Conservation (phyloP, 495 filamentous ascomycete genomes). For the Talaromyces liani region DNA sequence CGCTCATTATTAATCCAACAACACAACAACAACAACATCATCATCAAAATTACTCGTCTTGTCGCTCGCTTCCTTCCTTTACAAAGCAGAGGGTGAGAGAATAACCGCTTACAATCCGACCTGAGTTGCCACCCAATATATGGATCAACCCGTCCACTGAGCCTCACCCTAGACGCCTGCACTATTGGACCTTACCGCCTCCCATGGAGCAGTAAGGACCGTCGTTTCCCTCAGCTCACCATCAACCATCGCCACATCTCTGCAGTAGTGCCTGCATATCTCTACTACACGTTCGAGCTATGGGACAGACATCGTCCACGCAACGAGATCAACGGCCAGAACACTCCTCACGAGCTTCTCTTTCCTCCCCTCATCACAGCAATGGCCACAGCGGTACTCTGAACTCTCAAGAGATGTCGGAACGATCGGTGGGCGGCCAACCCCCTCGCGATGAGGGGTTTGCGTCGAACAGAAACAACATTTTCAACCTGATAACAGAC, state of each 20-base stretch:
- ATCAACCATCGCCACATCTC: constrained; percentile 2
- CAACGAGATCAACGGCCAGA: constrained; percentile 30
- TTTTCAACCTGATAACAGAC: constrained; percentile 10
- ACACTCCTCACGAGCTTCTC: constrained; percentile 15
- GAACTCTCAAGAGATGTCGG: constrained; percentile 26
- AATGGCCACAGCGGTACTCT: constrained; percentile 29
- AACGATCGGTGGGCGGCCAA: constrained; percentile 20
- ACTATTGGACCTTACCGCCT: constrained; percentile 3
- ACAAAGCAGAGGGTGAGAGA: neutral
- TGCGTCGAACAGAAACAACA: constrained; percentile 1
- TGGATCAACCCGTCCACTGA: neutral
- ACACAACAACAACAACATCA: neutral
- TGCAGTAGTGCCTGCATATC: neutral
- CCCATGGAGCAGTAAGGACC: constrained; percentile 1
- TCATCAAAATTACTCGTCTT: neutral
- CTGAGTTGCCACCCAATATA: neutral
- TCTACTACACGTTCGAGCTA: constrained; percentile 23
- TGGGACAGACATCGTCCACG: constrained; percentile 43
- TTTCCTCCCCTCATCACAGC: constrained; percentile 17
- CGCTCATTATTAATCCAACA: neutral
- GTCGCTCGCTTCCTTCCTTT: neutral
- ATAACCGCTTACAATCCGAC: neutral
- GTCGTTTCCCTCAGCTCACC: neutral
- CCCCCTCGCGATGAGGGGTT: constrained; percentile 14
- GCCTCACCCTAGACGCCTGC: neutral